phyloP scores from a whole-genome alignment of 1,139 yeast genomes.

The Hansenula lynferdii region DNA sequence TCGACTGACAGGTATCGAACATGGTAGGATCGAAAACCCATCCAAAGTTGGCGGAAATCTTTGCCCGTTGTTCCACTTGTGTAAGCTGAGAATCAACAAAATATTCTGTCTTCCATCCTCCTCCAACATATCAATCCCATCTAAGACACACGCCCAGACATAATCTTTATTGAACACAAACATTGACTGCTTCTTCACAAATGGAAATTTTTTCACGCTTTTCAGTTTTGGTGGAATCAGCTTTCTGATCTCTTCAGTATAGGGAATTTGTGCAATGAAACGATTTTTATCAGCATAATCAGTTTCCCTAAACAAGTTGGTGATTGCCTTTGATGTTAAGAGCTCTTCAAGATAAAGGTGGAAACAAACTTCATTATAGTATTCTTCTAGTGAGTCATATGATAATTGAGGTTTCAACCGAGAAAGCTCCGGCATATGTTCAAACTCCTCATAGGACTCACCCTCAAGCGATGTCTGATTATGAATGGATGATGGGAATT shows the following conservation, averaged over 20 bases:
- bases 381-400: conserved; percentile 46
- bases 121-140: conserved; percentile 41
- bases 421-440: too few species aligned
- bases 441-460: too few species aligned
- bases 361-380: conserved; percentile 55
- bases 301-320: conserved; percentile 50
- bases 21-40: conserved; percentile 50
- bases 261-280: conserved; percentile 24
- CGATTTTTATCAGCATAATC: conserved; percentile 39
- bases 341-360: conserved; percentile 60
- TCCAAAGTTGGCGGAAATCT: conserved; percentile 38
- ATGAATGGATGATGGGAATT: too few species aligned
- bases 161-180: conserved; percentile 33
- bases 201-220: conserved; percentile 34
- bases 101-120: conserved; percentile 29
- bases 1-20: conserved; percentile 57
- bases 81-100: conserved; percentile 44
- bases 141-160: too few species aligned
- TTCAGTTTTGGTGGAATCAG: conserved; percentile 32
- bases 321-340: conserved; percentile 38
- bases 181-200: conserved; percentile 38
- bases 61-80: conserved; percentile 47
- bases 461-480: too few species aligned
- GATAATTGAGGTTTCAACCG: too few species aligned
- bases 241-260: conserved; percentile 27